Conservation (phyloP, 176 grass and related monocot genomes). For the Cenchrus americanus region DNA sequence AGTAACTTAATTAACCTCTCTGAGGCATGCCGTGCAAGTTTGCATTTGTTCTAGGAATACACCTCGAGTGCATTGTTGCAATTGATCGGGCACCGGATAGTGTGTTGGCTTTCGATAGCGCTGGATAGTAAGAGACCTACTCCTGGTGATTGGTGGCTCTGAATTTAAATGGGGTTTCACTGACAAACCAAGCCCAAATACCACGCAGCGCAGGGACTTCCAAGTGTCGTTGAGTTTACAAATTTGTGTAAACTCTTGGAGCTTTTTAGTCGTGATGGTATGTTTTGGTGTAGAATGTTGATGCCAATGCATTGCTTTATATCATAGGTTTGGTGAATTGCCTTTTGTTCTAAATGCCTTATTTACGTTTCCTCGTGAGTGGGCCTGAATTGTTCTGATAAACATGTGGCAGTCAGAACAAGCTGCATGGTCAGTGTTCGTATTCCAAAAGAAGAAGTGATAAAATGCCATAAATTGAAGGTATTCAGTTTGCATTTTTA, state of each 20-base stretch:
- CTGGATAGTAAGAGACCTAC: neutral
- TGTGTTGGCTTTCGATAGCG: neutral
- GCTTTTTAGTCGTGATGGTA: neutral
- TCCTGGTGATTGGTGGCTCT: neutral
- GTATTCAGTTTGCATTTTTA: slow-evolving; percentile 13
- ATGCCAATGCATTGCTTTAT: neutral
- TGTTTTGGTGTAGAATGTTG: neutral
- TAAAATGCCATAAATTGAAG: neutral
- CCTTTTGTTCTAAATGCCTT: neutral
- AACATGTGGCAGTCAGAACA: neutral
- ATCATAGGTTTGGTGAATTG: too few species aligned
- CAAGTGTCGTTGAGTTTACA: neutral
- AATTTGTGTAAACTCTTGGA: neutral
- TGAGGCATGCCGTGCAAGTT: neutral
- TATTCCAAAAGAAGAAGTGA: neutral
- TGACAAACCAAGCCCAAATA: neutral
- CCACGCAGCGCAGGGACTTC: neutral
- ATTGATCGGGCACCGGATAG: neutral
- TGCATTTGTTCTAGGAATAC: neutral
- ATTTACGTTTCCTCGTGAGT: neutral
- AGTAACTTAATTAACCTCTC: neutral
- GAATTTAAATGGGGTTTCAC: neutral
- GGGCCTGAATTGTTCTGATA: neutral
- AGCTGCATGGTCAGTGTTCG: neutral
- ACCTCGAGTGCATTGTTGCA: neutral